Conservation (phyloP, 352 stramenopile genomes). For the Phytopythium sindhum region DNA sequence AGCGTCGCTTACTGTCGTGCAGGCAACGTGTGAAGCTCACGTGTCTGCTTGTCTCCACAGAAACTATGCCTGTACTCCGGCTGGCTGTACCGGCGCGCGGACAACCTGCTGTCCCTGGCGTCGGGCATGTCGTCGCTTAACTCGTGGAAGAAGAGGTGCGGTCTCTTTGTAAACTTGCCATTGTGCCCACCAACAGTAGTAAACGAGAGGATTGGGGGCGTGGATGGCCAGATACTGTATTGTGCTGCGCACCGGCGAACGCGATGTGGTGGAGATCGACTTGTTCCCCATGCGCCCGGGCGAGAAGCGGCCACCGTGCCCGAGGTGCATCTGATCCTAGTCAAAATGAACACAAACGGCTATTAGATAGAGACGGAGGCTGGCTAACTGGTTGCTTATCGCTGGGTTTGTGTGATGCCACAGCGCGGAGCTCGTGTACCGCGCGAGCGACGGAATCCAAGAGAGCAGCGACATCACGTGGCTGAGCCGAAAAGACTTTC, state of each 20-base stretch:
- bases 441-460: conserved; percentile 50
- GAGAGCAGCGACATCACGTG: conserved; percentile 51
- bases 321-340: conserved; percentile 28
- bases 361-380: too few relatives aligned
- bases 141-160: conserved; percentile 79
- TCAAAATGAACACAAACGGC: neutral
- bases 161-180: too few relatives aligned
- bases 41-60: conserved; percentile 17
- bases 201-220: too few relatives aligned
- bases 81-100: conserved; percentile 77
- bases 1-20: neutral
- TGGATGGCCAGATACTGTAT: conserved; percentile 64
- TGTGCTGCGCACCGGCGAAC: conserved; percentile 53
- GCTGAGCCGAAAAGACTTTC: conserved; percentile 69
- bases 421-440: conserved; percentile 63
- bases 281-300: conserved; percentile 76
- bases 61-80: conserved; percentile 80
- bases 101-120: conserved; percentile 78
- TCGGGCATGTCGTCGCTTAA: conserved; percentile 69
- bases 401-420: neutral
- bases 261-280: conserved; percentile 71
- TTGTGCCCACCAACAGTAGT: too few relatives aligned
- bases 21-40: neutral
- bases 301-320: conserved; percentile 63
- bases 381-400: too few relatives aligned